Evolutionary conservation across 768 basidiomycete species (phyloP).

Genomic region (button mushroom (Agaricus bisporus)): DNA sequence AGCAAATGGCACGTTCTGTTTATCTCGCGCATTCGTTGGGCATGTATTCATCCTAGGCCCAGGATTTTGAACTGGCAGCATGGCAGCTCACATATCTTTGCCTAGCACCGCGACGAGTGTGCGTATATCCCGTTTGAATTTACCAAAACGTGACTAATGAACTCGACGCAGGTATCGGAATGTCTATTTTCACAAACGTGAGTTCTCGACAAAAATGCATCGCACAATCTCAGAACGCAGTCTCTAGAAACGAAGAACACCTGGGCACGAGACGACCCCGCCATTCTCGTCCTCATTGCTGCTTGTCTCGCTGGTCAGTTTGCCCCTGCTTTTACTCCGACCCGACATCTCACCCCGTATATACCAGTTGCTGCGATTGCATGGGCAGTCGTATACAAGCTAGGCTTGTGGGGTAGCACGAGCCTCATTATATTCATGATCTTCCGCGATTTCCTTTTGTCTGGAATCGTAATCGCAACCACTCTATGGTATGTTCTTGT

Average conservation of each 20-base stretch:
- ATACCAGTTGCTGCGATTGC: constrained; percentile 67
- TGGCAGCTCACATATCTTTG: constrained; percentile 96
- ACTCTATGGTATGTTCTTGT: constrained; percentile 56
- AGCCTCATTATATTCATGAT: constrained; percentile 77
- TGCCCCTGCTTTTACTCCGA: constrained; percentile 2
- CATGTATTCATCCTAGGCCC: background rate
- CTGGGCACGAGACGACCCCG: constrained; percentile 97
- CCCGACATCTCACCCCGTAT: background rate
- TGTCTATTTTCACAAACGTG: constrained; percentile 97
- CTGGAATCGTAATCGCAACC: constrained; percentile 70
- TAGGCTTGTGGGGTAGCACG: constrained; percentile 47
- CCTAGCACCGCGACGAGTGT: constrained; percentile 90
- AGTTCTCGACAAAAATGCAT: constrained; percentile 18
- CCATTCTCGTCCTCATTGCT: constrained; percentile 82
- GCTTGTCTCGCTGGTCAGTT: constrained; percentile 67
- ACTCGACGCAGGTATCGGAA: constrained; percentile 68
- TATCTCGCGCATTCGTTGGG: constrained; percentile 1
- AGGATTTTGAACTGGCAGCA: constrained; percentile 96
- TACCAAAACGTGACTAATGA: constrained; percentile 1
- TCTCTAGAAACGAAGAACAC: constrained; percentile 90
- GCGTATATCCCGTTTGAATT: constrained; percentile 18
- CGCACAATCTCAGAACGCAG: background rate
- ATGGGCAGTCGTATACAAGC: constrained; percentile 84
- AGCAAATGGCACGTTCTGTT: constrained; percentile 67
- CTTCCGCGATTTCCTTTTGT: constrained; percentile 79